These are phyloP conservation scores for Lycium ferocissimum DNA, from an alignment of 257 asterid species.

Conservation along the genomic window DNA sequence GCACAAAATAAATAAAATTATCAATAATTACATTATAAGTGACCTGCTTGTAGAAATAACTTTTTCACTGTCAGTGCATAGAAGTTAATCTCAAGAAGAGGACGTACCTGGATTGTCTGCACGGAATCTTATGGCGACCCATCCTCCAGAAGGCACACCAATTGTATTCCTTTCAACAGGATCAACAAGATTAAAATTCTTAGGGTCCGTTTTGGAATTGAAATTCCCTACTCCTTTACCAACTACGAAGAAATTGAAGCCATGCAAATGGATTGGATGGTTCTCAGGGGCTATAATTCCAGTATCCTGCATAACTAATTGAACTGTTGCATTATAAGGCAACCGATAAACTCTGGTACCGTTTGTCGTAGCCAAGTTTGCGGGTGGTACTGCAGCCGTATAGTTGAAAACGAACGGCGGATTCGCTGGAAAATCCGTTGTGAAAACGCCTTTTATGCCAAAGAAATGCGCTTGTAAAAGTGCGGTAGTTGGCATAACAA, in stretches of 20 bases:
- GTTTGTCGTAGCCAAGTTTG: conserved; percentile 49
- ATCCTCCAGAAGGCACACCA: conserved; percentile 95
- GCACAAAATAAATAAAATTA: background rate
- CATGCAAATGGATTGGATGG: conserved; percentile 91
- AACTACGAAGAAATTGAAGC: conserved; percentile 83
- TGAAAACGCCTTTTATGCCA: conserved; percentile 71
- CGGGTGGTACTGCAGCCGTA: conserved; percentile 59
- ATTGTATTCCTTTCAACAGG: conserved; percentile 94
- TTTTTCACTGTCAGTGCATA: background rate
- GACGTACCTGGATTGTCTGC: conserved; percentile 90
- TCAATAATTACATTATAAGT: background rate
- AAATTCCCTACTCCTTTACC: conserved; percentile 81
- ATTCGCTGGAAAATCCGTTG: conserved; percentile 79
- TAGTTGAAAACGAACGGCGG: conserved; percentile 65
- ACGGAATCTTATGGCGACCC: conserved; percentile 86
- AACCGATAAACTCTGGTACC: conserved; percentile 77
- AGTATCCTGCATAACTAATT: conserved; percentile 85
- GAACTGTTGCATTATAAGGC: conserved; percentile 67
- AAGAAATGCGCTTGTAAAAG: conserved; percentile 74
- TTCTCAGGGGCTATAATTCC: conserved; percentile 81
- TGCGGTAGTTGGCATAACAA: conserved; percentile 81
- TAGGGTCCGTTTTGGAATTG: conserved; percentile 61
- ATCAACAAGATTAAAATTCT: conserved; percentile 77
- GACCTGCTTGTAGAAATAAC: background rate
- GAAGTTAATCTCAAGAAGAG: background rate